Conservation (phyloP, 1,284 basidiomycete species). For the Pseudozyma flocculosa region DNA sequence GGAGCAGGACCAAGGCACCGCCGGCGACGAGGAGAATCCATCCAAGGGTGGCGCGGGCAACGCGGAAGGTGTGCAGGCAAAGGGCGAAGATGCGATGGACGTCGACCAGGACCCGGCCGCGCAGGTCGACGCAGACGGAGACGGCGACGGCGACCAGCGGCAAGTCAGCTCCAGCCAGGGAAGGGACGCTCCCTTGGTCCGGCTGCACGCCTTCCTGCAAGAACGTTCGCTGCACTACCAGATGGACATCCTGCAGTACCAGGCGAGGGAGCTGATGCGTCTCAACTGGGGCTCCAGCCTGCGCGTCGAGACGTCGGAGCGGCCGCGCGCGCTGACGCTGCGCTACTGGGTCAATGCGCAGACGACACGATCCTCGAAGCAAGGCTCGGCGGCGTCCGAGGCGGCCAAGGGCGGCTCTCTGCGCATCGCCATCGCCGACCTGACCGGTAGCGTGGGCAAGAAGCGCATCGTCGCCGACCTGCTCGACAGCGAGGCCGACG, state of each 20-base stretch:
- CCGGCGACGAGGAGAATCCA: too few relatives aligned
- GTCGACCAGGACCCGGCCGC: background rate
- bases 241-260: conserved; percentile 50
- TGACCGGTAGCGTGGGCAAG: conserved; percentile 13
- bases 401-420: conserved; percentile 14
- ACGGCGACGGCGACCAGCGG: too few relatives aligned
- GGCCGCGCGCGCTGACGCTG: conserved; percentile 26
- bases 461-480: conserved; percentile 15
- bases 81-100: too few relatives aligned
- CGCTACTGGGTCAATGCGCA: conserved; percentile 42
- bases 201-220: conserved; percentile 45
- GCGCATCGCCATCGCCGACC: conserved; percentile 24
- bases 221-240: conserved; percentile 51
- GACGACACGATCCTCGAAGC: background rate
- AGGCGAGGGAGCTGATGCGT: conserved; percentile 39
- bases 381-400: conserved; percentile 8
- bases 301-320: conserved; percentile 16
- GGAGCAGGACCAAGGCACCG: too few relatives aligned
- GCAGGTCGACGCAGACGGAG: background rate
- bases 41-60: conserved; percentile 1
- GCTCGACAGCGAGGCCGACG: conserved; percentile 7
- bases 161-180: background rate
- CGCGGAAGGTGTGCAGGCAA: background rate
- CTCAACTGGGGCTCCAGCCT: conserved; percentile 47
- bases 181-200: conserved; percentile 29